phyloP scores from a whole-genome alignment of 23 red algal species.

The Chondrus crispus region DNA sequence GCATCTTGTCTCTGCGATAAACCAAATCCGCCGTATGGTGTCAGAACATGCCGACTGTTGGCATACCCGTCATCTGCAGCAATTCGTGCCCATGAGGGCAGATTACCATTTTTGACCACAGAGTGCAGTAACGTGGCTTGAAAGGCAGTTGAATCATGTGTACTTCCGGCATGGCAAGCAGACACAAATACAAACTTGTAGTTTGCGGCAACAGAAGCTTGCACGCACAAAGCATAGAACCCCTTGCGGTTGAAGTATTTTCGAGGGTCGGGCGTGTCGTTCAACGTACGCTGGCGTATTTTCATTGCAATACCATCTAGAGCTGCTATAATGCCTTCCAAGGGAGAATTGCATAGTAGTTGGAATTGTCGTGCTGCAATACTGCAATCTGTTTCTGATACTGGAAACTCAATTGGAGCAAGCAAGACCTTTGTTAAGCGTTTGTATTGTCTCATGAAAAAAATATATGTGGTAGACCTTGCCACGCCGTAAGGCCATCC shows the following conservation, averaged over 20 bases:
- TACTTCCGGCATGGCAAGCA: not conserved
- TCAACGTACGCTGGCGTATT: not conserved
- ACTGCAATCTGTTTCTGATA: not conserved
- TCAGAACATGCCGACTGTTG: not conserved
- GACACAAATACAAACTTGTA: conserved; percentile 41
- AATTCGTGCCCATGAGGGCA: not conserved
- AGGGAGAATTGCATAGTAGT: not conserved
- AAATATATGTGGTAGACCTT: not conserved
- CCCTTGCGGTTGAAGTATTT: conserved; percentile 29
- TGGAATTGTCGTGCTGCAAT: not conserved
- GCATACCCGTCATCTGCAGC: conserved; percentile 15
- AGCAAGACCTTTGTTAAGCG: not conserved
- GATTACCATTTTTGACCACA: not conserved
- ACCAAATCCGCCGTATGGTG: not conserved
- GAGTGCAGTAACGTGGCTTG: not conserved
- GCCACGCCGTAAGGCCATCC: not conserved
- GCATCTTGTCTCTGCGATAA: not conserved
- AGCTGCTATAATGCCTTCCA: not conserved
- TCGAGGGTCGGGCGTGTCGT: not conserved
- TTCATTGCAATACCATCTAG: conserved; percentile 2
- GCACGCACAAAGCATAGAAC: not conserved
- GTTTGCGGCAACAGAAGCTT: not conserved
- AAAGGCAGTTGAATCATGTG: not conserved
- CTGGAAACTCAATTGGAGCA: not conserved
- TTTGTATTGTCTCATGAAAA: not conserved